A percentile compares a stretch with the other conserved stretches of the same genome.
Conservation (phyloP, 2,329 filamentous ascomycete species). For the Domatiomyces globalis region DNA sequence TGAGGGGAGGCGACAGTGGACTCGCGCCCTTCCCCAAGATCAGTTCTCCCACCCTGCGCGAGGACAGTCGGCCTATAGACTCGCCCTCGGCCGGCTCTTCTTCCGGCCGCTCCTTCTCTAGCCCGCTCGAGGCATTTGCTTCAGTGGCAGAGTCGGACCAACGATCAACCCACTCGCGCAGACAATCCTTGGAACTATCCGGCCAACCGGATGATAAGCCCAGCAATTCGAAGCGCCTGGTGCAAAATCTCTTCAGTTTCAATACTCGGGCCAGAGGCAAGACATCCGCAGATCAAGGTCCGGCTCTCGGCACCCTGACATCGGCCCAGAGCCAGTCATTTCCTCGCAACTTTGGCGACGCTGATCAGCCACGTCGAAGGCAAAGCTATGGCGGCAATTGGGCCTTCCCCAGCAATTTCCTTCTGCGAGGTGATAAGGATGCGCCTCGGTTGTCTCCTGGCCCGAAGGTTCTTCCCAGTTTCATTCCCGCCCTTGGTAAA, state of each 20-base stretch:
- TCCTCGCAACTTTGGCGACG: slow-evolving; percentile 40
- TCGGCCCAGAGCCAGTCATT: slow-evolving; percentile 50
- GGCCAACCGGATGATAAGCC: slow-evolving; percentile 6
- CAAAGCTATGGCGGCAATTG: slow-evolving; percentile 44
- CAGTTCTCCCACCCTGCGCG: slow-evolving; percentile 8
- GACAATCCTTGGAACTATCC: slow-evolving; percentile 11
- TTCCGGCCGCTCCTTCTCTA: slow-evolving; percentile 33
- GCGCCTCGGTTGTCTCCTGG: slow-evolving; percentile 21
- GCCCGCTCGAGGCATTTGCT: slow-evolving; percentile 30
- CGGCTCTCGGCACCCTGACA: slow-evolving; percentile 44
- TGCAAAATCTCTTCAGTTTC: slow-evolving; percentile 40
- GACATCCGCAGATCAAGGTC: slow-evolving; percentile 44
- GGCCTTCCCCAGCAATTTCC: slow-evolving; percentile 34
- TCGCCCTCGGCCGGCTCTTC: slow-evolving; percentile 34
- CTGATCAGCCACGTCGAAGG: slow-evolving; percentile 39
- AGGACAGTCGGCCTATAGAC: slow-evolving; percentile 23
- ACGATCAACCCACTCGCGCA: slow-evolving; percentile 22
- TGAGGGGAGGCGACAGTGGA: slow-evolving; percentile 1
- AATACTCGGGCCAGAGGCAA: slow-evolving; percentile 45
- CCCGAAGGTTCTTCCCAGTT: slow-evolving; percentile 28
- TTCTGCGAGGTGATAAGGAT: slow-evolving; percentile 27
- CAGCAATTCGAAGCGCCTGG: slow-evolving; percentile 11
- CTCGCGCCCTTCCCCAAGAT: slow-evolving; percentile 12
- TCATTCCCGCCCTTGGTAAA: slow-evolving; percentile 24
- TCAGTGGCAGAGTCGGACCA: slow-evolving; percentile 26